Base-by-base conservation (phyloP, 306 rosid genomes). In the Quercus suber region DNA sequence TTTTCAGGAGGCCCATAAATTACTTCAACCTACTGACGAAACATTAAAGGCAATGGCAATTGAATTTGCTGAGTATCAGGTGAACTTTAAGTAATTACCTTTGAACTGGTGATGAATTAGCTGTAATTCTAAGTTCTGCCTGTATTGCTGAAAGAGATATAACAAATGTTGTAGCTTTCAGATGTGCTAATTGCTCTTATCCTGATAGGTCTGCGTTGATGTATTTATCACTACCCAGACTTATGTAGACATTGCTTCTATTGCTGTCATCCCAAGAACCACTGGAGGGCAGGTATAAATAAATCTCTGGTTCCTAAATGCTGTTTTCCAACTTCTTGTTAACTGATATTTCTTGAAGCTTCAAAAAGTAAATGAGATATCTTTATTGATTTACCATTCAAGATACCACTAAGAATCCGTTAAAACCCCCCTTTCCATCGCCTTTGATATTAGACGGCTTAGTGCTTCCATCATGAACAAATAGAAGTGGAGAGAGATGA, bases 31-130 rank as follows among this genome's bases (percentile, higher is more conserved):
- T 3, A 91, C 89, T 51, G 99, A 95, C 79, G 90, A 91, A 90
- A 79, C 89, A 74, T 90, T 91, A 84, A 91, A 88, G 92, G 87
- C 89, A 37, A 84, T 95, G 87, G 97, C 99, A 51, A 89, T 90
- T 79, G 99, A 95, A 83, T 90, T 93, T 77, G 98, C 99, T 20
- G 98, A 95, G 87, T 93, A 87, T 82, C 99, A 95, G 98, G 99
- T 92, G 67, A 78, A 45, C 56, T 45, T 43, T 60, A 52, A 65
- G 53, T 10, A 49, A 49, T 49, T 49, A 49, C 53, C 17, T 81
- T 77, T 86, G 75, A 57, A 33, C 63, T 75, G 23, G 69, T 12
- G 61, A 75, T 75, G 67, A 49, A 49, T 49, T 49, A 49, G 5
- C 17, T 49, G 53, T 12, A 49, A 49, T 49, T 49, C 53, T 12